Evolutionary conservation across 1,284 basidiomycete genomes (phyloP).

Genomic region (Cutaneotrichosporon sp.): DNA sequence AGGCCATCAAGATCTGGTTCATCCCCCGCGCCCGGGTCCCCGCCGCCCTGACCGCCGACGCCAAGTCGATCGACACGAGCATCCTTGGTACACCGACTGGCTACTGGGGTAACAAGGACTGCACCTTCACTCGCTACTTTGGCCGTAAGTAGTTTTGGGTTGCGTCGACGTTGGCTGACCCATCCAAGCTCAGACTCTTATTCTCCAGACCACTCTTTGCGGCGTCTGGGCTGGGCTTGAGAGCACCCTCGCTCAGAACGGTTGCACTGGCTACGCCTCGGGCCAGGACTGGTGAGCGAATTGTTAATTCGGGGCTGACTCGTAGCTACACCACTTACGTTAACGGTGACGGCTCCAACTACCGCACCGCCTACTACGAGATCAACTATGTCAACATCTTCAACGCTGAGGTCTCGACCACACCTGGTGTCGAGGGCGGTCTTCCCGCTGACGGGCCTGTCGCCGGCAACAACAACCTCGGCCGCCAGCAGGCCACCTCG

Average conservation of each 20-base stretch:
- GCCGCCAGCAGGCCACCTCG: background rate
- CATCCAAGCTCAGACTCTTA: slow-evolving; percentile 60
- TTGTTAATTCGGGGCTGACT: background rate
- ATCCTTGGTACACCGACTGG: slow-evolving; percentile 67
- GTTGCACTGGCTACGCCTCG: slow-evolving; percentile 46
- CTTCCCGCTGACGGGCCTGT: slow-evolving; percentile 18
- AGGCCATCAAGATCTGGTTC: slow-evolving; percentile 67
- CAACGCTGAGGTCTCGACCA: slow-evolving; percentile 1
- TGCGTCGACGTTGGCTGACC: background rate
- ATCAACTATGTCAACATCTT: slow-evolving; percentile 61
- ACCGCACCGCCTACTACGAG: slow-evolving; percentile 73
- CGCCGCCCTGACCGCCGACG: slow-evolving; percentile 56
- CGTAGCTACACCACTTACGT: slow-evolving; percentile 67
- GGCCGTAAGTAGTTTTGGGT: slow-evolving; percentile 24
- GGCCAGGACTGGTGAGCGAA: slow-evolving; percentile 23
- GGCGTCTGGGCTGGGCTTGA: slow-evolving; percentile 60
- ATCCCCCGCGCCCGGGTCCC: slow-evolving; percentile 65
- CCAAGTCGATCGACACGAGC: slow-evolving; percentile 62
- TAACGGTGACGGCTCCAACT: slow-evolving; percentile 59
- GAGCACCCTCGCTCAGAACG: slow-evolving; percentile 63
- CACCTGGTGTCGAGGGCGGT: slow-evolving; percentile 2
- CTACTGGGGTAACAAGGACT: slow-evolving; percentile 64
- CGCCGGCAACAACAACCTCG: background rate
- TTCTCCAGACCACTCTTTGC: slow-evolving; percentile 74
- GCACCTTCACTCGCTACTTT: slow-evolving; percentile 64